Percentiles rank a stretch among this genome's conserved stretches.
These are phyloP conservation scores for Dactylellina drechsleri DNA, from an alignment of 2,329 filamentous ascomycete genomes.

Conservation along the genomic window DNA sequence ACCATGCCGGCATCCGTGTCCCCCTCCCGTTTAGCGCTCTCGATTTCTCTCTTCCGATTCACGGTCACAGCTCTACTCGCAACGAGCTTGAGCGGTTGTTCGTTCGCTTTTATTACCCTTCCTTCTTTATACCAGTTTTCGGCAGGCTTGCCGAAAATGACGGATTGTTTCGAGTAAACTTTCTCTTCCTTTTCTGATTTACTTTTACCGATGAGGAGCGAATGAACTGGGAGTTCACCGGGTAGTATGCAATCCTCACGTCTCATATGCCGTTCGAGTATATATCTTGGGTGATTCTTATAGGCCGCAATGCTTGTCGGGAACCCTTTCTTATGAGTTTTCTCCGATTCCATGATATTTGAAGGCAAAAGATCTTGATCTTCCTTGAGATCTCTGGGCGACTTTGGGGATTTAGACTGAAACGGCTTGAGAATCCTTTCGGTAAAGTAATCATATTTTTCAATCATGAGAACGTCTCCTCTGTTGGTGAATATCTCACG, in stretches of 20 bases:
- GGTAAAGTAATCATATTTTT: conserved; percentile 89
- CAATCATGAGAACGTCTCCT: conserved; percentile 79
- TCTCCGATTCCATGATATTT: not conserved
- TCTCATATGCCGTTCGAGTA: conserved; percentile 83
- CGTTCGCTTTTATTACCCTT: conserved; percentile 77
- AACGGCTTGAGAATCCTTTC: conserved; percentile 82
- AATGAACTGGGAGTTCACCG: conserved; percentile 72
- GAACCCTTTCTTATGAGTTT: conserved; percentile 74
- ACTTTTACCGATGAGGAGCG: conserved; percentile 60
- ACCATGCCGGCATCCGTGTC: conserved; percentile 45
- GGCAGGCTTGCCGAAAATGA: conserved; percentile 78
- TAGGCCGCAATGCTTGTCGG: conserved; percentile 87
- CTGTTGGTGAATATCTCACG: conserved; percentile 79
- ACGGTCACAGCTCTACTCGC: conserved; percentile 80
- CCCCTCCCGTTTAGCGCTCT: conserved; percentile 84
- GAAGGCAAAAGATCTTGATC: conserved; percentile 69
- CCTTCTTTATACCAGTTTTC: conserved; percentile 94
- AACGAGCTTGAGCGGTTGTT: conserved; percentile 77
- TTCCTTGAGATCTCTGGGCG: conserved; percentile 74
- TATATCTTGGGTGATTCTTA: conserved; percentile 79
- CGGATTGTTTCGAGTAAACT: conserved; percentile 83
- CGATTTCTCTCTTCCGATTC: conserved; percentile 85
- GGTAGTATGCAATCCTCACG: conserved; percentile 86
- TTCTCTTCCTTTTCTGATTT: conserved; percentile 66
- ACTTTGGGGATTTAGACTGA: conserved; percentile 74